Evolutionary conservation across 371 early-diverging fungal genomes (phyloP).

Genomic region (Actinomortierella wolfii): DNA sequence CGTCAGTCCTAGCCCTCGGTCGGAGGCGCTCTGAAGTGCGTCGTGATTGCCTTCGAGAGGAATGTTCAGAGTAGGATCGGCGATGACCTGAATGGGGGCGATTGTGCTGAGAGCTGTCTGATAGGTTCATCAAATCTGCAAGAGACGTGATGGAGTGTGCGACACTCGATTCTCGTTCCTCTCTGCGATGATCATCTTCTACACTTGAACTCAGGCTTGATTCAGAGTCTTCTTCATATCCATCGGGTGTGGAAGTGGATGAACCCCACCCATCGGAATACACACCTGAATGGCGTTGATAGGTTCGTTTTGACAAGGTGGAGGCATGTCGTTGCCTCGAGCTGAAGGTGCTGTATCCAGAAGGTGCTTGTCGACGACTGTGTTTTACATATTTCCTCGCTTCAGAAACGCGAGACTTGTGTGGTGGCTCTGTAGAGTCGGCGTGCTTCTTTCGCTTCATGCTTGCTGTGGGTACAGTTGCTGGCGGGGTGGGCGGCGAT

Average conservation of each 20-base stretch:
- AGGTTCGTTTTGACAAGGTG: neutral
- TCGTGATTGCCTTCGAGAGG: too few relatives aligned
- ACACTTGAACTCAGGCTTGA: neutral
- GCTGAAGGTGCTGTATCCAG: too few relatives aligned
- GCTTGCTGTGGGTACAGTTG: too few relatives aligned
- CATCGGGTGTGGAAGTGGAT: constrained; percentile 4
- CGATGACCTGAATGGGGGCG: neutral
- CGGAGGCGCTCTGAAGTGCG: neutral
- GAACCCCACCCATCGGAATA: constrained; percentile 23
- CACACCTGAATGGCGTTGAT: neutral
- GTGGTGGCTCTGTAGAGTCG: too few relatives aligned
- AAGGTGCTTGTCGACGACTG: too few relatives aligned
- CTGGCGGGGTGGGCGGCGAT: too few relatives aligned
- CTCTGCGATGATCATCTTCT: constrained; percentile 3
- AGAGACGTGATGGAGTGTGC: constrained; percentile 21
- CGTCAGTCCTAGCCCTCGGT: neutral
- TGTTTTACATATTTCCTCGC: too few relatives aligned
- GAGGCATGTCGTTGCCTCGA: neutral
- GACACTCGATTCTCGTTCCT: constrained; percentile 10
- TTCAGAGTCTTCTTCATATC: constrained; percentile 17
- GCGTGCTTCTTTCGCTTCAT: too few relatives aligned
- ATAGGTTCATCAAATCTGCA: constrained; percentile 4
- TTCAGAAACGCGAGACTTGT: too few relatives aligned
- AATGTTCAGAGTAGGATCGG: neutral
- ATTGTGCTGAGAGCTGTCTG: neutral